Percentiles rank a stretch among this genome's conserved stretches.
These are phyloP conservation scores for Mortierella sp. DNA, from an alignment of 371 early-diverging fungal species.

Conservation along the genomic window DNA sequence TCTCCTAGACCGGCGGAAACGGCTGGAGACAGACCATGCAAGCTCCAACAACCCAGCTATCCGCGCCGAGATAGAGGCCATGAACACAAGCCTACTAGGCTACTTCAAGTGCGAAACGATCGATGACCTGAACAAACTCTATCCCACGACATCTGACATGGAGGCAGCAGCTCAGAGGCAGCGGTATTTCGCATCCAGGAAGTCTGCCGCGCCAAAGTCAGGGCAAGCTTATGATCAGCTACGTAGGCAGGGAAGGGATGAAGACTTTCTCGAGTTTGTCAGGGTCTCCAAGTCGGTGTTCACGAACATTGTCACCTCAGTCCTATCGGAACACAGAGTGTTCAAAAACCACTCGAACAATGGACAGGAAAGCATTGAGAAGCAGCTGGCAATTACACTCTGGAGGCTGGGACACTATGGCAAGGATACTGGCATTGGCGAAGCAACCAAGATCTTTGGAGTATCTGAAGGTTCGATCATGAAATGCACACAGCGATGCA, in stretches of 20 bases:
- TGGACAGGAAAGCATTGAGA: slow-evolving; percentile 29
- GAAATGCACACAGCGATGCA: slow-evolving; percentile 39
- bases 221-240: slow-evolving; percentile 26
- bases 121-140: slow-evolving; percentile 3
- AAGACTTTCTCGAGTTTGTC: slow-evolving; percentile 32
- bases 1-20: slow-evolving; percentile 13
- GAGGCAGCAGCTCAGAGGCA: slow-evolving; percentile 21
- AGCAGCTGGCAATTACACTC: slow-evolving; percentile 40
- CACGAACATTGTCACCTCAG: slow-evolving; percentile 23
- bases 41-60: background rate
- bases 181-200: slow-evolving; percentile 30
- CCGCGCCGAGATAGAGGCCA: slow-evolving; percentile 6
- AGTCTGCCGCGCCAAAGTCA: slow-evolving; percentile 1
- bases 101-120: slow-evolving; percentile 20
- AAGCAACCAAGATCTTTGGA: slow-evolving; percentile 35
- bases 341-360: slow-evolving; percentile 34
- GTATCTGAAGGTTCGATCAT: slow-evolving; percentile 41
- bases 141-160: slow-evolving; percentile 26
- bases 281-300: slow-evolving; percentile 30
- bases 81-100: slow-evolving; percentile 10
- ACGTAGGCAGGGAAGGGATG: slow-evolving; percentile 11
- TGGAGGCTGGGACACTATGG: slow-evolving; percentile 45
- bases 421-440: slow-evolving; percentile 28
- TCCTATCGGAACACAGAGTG: slow-evolving; percentile 22
- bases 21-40: slow-evolving; percentile 18